These are phyloP conservation scores for Claviceps sorghi DNA, from an alignment of 2,329 filamentous ascomycete species.

Conservation along the genomic window DNA sequence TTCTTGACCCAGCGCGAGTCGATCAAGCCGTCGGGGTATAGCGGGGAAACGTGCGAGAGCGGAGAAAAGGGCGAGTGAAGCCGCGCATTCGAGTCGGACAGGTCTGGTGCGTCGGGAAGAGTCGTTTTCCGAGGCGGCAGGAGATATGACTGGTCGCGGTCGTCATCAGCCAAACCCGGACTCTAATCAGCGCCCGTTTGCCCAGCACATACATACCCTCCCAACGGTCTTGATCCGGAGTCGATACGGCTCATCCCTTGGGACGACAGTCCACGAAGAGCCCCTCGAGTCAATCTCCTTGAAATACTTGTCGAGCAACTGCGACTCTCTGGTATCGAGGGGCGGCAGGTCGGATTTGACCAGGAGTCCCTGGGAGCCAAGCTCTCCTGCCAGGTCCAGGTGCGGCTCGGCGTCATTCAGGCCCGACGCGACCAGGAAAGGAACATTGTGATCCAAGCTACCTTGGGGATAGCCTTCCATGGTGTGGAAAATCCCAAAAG, in stretches of 20 bases:
- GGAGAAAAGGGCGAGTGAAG: constrained; percentile 88
- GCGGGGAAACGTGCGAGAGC: constrained; percentile 62
- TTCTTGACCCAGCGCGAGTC: constrained; percentile 73
- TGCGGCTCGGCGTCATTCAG: constrained; percentile 34
- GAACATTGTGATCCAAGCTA: constrained; percentile 77
- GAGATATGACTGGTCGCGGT: constrained; percentile 30
- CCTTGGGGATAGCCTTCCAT: constrained; percentile 72
- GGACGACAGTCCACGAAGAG: constrained; percentile 52
- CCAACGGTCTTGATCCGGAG: constrained; percentile 63
- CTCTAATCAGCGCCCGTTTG: neutral
- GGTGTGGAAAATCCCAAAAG: constrained; percentile 11
- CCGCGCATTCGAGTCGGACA: constrained; percentile 33
- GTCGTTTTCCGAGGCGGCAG: constrained; percentile 43
- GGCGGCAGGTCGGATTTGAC: constrained; percentile 58
- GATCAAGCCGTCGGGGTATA: constrained; percentile 84
- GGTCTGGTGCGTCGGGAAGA: constrained; percentile 35
- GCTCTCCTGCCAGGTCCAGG: constrained; percentile 30
- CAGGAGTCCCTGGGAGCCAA: constrained; percentile 43
- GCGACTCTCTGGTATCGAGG: constrained; percentile 50
- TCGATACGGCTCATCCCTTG: constrained; percentile 34
- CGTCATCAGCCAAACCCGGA: constrained; percentile 14
- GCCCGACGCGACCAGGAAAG: constrained; percentile 70
- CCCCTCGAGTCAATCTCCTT: constrained; percentile 47
- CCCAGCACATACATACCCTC: constrained; percentile 59
- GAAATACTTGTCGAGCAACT: constrained; percentile 51